Evolutionary conservation across 495 filamentous ascomycete species (phyloP), one percentile per base, ranked within the genome.

Genomic region (Rhizodiscina lignyota): DNA sequence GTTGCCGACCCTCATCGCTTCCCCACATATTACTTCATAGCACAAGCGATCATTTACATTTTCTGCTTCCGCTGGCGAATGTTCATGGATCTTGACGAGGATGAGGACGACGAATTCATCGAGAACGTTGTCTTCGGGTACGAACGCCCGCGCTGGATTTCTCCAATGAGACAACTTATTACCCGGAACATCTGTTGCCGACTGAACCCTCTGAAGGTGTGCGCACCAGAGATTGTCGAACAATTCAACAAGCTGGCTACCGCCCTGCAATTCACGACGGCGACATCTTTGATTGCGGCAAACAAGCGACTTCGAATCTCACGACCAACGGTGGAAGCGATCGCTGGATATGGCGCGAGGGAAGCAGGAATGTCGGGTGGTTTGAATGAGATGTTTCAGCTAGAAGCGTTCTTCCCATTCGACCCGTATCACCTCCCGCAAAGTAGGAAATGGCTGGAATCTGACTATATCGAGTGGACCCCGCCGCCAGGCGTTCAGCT

Each of bases 51-150:
- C 3, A 63, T 84, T 21, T 92, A 94, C 60, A 92, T 96, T 34
- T 99, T 94, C 64, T 99, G 89, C 63, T 99, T 94, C 64, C 77
- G 91, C 26, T 96, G 87, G 87, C 74, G 79, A 24, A 87, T 94
- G 39, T 61, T 99, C 31, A 77, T 82, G 26, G 66, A 62, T 13
- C 68, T 58, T 31, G 53, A 64, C 1, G 59, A 51, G 27, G 53
- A 66, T 3, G 64, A 70, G 39, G 13, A 48, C 6, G 62, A 68
- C 13, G 60, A 65, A 21, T 59, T 66, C 29, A 67, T 47, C 18
- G 47, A 60, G 16, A 65, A 72, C 10, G 48, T 68, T 28, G 72
- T 72, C 21, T 61, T 68, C 0, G 71, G 70, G 6, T n/a, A n/a
- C n/a, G 24, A 70, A 41, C 74, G 85, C 28, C 66, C 84, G 26